phyloP scores from a whole-genome alignment of 2,329 filamentous ascomycete species.

The Dactylonectria estremocensis region DNA sequence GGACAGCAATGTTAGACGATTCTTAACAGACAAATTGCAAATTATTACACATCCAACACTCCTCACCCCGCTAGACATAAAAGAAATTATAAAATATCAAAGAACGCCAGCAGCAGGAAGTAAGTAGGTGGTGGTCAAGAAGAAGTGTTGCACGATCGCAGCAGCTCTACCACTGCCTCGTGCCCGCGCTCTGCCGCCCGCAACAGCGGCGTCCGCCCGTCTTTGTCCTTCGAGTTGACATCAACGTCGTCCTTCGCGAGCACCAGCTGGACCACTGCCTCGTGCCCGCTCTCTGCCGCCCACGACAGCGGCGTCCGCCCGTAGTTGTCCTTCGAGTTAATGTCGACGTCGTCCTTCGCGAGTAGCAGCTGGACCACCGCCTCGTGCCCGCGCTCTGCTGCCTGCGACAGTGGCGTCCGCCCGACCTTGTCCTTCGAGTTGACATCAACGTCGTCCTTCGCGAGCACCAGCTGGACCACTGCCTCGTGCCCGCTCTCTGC shows the following conservation, averaged over 20 bases:
- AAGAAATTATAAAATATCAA: no score
- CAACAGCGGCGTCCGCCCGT: neutral
- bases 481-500: neutral
- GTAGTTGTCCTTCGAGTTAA: neutral
- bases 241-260: neutral
- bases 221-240: neutral
- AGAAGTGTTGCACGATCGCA: no score
- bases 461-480: neutral
- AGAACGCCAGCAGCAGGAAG: no score
- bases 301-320: neutral
- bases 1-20: no score
- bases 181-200: neutral
- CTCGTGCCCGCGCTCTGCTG: neutral
- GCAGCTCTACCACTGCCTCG: neutral
- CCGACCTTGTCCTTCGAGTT: neutral
- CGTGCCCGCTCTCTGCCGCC: neutral
- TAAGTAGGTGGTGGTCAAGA: no score
- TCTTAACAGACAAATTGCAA: no score
- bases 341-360: neutral
- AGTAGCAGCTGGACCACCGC: neutral
- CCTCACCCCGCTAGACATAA: no score
- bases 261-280: neutral
- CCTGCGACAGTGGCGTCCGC: neutral
- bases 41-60: no score
- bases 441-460: neutral